Conservation (phyloP, 2,329 filamentous ascomycete genomes). For the Coleophoma crateriformis region DNA sequence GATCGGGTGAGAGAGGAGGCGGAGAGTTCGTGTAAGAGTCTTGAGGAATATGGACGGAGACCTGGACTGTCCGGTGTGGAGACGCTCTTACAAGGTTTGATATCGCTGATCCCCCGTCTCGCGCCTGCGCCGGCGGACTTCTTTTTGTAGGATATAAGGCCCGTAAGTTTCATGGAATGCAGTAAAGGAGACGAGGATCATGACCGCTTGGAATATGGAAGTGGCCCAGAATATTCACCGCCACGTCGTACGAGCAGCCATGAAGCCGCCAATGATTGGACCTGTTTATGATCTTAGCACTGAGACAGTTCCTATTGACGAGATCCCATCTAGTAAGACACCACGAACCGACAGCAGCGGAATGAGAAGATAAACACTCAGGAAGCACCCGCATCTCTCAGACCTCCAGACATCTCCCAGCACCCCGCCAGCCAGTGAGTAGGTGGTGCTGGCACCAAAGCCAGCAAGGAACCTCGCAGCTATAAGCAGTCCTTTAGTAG, state of each 20-base stretch:
- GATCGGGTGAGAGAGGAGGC: constrained; percentile 46
- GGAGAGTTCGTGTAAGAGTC: constrained; percentile 31
- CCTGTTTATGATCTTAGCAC: constrained; percentile 11
- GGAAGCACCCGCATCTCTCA: constrained; percentile 54
- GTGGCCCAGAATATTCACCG: constrained; percentile 7
- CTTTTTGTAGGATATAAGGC: constrained; percentile 45
- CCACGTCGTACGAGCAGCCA: constrained; percentile 27
- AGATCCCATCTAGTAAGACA: background rate
- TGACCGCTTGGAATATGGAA: constrained; percentile 44
- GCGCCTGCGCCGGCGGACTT: constrained; percentile 42
- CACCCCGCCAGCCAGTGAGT: constrained; percentile 40
- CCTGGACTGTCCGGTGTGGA: background rate
- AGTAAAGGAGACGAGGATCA: constrained; percentile 40
- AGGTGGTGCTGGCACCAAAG: constrained; percentile 50
- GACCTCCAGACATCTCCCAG: constrained; percentile 51
- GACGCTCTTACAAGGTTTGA: background rate
- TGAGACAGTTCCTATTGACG: constrained; percentile 9
- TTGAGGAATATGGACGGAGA: background rate
- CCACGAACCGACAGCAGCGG: constrained; percentile 40
- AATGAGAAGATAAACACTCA: constrained; percentile 54
- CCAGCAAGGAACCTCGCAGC: constrained; percentile 53
- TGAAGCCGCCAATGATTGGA: constrained; percentile 29
- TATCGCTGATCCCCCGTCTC: constrained; percentile 37
- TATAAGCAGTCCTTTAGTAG: constrained; percentile 47
- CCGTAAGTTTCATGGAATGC: constrained; percentile 54